Evolutionary conservation across 2,329 filamentous ascomycete genomes (phyloP).

Genomic region (Aspergillus fijiensis): DNA sequence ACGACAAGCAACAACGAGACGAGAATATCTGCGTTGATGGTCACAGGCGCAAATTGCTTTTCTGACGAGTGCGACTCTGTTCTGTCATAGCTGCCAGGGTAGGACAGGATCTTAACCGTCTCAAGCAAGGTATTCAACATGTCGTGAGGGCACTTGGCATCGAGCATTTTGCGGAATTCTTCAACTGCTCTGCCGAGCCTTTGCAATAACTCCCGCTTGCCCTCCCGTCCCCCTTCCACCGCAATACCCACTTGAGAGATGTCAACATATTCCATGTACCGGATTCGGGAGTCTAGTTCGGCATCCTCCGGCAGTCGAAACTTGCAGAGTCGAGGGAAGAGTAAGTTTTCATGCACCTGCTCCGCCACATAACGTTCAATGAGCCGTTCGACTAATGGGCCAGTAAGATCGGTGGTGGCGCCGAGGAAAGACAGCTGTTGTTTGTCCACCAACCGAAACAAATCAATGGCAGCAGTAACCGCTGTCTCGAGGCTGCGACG

Average conservation of each 20-base stretch:
- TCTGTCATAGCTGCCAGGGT: constrained; percentile 51
- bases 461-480: constrained; percentile 87
- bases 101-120: constrained; percentile 81
- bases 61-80: constrained; percentile 47
- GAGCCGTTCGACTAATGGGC: constrained; percentile 84
- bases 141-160: constrained; percentile 77
- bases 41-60: constrained; percentile 57
- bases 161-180: constrained; percentile 81
- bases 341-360: constrained; percentile 77
- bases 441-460: constrained; percentile 94
- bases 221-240: constrained; percentile 73
- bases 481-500: constrained; percentile 84
- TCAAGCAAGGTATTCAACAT: constrained; percentile 80
- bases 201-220: constrained; percentile 77
- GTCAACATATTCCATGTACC: constrained; percentile 90
- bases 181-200: constrained; percentile 78
- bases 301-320: constrained; percentile 79
- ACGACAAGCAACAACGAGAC: constrained; percentile 90
- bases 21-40: constrained; percentile 83
- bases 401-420: constrained; percentile 89
- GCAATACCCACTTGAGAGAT: constrained; percentile 90
- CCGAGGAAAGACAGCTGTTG: constrained; percentile 89
- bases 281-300: constrained; percentile 84
- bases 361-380: constrained; percentile 95
- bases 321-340: constrained; percentile 79